Percentiles rank a stretch among this genome's conserved stretches.
These are phyloP conservation scores for Earliella scabrosa DNA, from an alignment of 1,284 basidiomycete species.

Conservation along the genomic window DNA sequence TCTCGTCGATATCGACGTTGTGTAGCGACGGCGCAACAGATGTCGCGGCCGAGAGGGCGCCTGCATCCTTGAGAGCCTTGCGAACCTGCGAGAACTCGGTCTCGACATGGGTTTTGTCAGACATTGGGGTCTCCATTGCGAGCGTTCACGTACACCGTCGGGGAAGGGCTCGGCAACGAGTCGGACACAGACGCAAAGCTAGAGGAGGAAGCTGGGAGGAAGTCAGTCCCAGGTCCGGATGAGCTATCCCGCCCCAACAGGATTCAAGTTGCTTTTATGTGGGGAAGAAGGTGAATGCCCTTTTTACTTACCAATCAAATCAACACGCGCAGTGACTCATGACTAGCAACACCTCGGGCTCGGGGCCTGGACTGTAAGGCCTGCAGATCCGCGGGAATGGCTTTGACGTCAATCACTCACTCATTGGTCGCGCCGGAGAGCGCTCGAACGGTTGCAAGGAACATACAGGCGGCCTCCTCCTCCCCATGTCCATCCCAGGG, in stretches of 20 bases:
- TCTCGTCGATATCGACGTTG: constrained; percentile 13
- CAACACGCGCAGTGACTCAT: constrained; percentile 13
- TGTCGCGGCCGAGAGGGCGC: constrained; percentile 19
- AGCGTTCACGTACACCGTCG: not conserved
- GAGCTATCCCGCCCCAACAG: no score
- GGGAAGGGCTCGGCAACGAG: constrained; percentile 1
- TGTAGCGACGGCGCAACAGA: constrained; percentile 13
- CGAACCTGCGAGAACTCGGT: constrained; percentile 12
- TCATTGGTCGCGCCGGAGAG: constrained; percentile 10
- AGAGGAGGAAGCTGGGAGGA: no score
- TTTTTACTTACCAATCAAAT: constrained; percentile 12
- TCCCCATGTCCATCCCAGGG: no score
- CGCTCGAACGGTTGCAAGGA: not conserved
- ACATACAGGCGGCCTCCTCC: constrained; percentile 5
- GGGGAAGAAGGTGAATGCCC: no score
- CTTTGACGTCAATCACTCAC: constrained; percentile 30
- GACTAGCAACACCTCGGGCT: constrained; percentile 3
- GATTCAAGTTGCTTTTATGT: no score
- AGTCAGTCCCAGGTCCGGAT: no score
- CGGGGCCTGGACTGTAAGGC: not conserved
- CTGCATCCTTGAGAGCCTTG: constrained; percentile 21
- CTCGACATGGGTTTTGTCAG: constrained; percentile 28
- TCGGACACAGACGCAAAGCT: not conserved
- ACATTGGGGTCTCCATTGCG: constrained; percentile 28
- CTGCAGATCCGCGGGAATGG: constrained; percentile 13